Conservation (phyloP, 352 stramenopile genomes). For the Globisporangium recalcitrans region DNA sequence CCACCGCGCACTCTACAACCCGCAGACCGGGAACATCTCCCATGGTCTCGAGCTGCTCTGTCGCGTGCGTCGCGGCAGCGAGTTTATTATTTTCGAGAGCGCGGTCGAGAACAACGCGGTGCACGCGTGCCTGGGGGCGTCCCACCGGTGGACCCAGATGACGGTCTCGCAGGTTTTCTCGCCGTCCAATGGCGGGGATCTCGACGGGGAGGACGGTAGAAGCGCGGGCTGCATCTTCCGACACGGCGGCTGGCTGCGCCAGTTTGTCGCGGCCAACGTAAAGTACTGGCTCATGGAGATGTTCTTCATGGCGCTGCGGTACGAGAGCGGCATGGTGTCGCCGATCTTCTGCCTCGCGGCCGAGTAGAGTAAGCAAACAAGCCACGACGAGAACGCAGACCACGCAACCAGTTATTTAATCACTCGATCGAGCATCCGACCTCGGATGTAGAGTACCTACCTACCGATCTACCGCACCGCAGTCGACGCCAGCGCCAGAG, state of each 20-base stretch:
- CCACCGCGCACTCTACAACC: slow-evolving; percentile 55
- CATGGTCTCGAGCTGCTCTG: slow-evolving; percentile 55
- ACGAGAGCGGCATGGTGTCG: slow-evolving; percentile 48
- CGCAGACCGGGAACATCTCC: slow-evolving; percentile 41
- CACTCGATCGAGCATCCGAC: no score
- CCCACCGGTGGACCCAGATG: slow-evolving; percentile 47
- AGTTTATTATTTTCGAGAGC: slow-evolving; percentile 54
- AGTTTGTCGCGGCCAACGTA: slow-evolving; percentile 31
- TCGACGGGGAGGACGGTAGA: neutral
- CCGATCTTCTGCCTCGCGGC: slow-evolving; percentile 34
- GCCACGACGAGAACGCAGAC: no score
- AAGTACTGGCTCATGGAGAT: slow-evolving; percentile 57
- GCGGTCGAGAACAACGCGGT: slow-evolving; percentile 49
- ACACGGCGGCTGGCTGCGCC: slow-evolving; percentile 46
- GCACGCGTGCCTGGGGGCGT: slow-evolving; percentile 40
- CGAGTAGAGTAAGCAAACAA: slow-evolving; percentile 4
- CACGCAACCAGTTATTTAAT: no score
- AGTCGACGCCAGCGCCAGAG: no score
- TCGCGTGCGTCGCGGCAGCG: slow-evolving; percentile 34
- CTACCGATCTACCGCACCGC: no score
- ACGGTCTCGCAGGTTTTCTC: slow-evolving; percentile 46
- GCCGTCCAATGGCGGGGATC: slow-evolving; percentile 1
- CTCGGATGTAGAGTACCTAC: no score
- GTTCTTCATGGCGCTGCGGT: slow-evolving; percentile 56
- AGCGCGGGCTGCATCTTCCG: slow-evolving; percentile 35